Percentiles rank a stretch among this genome's conserved stretches.
Conservation (phyloP, 371 early-diverging fungal genomes). For the Syncephalastrum racemosum region DNA sequence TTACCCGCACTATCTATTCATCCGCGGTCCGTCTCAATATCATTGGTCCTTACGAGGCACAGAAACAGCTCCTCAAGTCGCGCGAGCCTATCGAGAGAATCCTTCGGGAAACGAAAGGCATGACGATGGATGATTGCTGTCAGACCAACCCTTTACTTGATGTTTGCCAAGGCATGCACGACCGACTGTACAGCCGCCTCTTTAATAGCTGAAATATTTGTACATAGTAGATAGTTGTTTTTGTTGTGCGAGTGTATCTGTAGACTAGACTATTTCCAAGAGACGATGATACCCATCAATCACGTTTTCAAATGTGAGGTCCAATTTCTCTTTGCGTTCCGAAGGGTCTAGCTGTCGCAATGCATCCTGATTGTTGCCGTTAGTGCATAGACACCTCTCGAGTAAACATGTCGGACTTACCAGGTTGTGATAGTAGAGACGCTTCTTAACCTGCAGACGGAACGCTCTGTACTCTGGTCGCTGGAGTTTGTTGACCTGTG, state of each 20-base stretch:
- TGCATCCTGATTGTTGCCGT: constrained; percentile 46
- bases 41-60: constrained; percentile 87
- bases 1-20: constrained; percentile 80
- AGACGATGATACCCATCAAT: constrained; percentile 81
- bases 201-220: constrained; percentile 70
- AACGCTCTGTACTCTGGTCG: constrained; percentile 54
- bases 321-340: constrained; percentile 71
- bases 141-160: constrained; percentile 79
- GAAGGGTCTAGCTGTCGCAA: constrained; percentile 60
- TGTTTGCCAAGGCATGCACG: constrained; percentile 88
- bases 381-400: not conserved
- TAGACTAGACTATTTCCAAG: constrained; percentile 48
- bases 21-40: constrained; percentile 89
- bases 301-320: constrained; percentile 71
- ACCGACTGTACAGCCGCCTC: constrained; percentile 82
- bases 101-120: constrained; percentile 40
- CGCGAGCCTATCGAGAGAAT: constrained; percentile 56
- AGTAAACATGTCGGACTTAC: constrained; percentile 30
- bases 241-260: not conserved
- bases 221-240: too few relatives aligned
- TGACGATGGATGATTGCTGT: constrained; percentile 56
- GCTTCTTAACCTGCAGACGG: constrained; percentile 79
- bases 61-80: constrained; percentile 65
- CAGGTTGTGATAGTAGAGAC: constrained; percentile 77
- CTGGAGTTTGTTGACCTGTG: constrained; percentile 54